These are phyloP conservation scores for Aspergillus unguis DNA, from an alignment of 2,329 filamentous ascomycete species.

Conservation along the genomic window DNA sequence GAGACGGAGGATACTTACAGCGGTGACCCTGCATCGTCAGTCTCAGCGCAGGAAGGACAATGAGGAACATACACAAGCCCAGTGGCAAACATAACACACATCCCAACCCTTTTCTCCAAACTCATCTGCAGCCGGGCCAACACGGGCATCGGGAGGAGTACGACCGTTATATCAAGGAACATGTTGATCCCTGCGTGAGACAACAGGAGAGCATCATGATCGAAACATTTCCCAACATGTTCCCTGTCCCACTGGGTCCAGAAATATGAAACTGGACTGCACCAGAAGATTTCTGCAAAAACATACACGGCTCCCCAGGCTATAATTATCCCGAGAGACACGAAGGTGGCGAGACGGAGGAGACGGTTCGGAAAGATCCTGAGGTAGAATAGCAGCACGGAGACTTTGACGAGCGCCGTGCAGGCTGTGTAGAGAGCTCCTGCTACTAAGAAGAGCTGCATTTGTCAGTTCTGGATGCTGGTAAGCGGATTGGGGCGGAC, in stretches of 20 bases:
- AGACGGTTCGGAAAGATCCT: not conserved
- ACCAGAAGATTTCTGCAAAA: not conserved
- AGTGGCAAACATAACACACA: conserved; percentile 1
- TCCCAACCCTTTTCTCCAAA: not conserved
- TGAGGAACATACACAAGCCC: not conserved
- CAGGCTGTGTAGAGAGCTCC: not conserved
- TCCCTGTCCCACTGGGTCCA: conserved; percentile 3
- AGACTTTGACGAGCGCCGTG: not conserved
- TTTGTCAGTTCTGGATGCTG: not conserved
- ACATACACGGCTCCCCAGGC: not conserved
- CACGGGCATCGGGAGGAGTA: not conserved
- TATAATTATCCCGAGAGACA: not conserved
- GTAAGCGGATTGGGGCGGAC: not conserved
- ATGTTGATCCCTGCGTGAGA: conserved; percentile 2
- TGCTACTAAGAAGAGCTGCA: conserved; percentile 3
- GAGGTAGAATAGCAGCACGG: conserved; percentile 6
- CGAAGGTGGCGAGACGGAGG: not conserved
- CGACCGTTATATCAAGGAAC: not conserved
- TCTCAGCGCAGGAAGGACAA: not conserved
- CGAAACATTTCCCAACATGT: not conserved
- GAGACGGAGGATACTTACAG: conserved; percentile 1
- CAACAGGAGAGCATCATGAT: not conserved
- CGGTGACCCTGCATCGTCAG: not conserved
- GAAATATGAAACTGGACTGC: not conserved
- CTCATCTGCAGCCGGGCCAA: not conserved